Conservation (phyloP, 257 asterid genomes). For the Solanum sejunctum region DNA sequence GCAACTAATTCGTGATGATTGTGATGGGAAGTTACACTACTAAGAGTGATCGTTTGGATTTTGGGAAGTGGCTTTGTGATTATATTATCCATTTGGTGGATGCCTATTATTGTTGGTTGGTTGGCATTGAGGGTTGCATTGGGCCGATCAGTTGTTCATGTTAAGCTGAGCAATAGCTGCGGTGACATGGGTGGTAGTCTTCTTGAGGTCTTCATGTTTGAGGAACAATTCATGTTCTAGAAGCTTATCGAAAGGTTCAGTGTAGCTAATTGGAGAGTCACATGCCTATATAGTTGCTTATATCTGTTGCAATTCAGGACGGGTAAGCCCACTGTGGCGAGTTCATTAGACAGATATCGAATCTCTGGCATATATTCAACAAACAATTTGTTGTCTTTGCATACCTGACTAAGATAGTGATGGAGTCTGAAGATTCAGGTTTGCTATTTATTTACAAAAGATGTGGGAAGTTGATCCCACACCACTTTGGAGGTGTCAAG, state of each 20-base stretch:
- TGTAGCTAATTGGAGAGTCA: background rate
- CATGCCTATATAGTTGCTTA: background rate
- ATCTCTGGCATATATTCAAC: background rate
- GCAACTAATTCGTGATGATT: background rate
- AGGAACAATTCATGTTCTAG: background rate
- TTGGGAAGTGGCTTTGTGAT: background rate
- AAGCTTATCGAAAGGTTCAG: too few relatives aligned
- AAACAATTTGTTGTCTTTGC: background rate
- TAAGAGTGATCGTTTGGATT: background rate
- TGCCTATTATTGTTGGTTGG: background rate
- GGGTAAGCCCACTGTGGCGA: accelerated
- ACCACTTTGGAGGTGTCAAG: background rate
- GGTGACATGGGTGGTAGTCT: background rate
- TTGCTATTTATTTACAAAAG: background rate
- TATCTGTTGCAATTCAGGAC: too few relatives aligned
- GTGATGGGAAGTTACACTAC: background rate
- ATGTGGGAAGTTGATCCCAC: background rate
- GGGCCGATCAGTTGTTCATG: background rate
- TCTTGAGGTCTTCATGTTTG: background rate
- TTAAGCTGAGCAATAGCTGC: background rate
- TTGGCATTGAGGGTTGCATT: accelerated
- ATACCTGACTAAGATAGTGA: background rate
- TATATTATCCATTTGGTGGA: accelerated
- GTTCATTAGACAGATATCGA: accelerated
- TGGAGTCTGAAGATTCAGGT: background rate